Evolutionary conservation across 1,139 yeast species (phyloP).

Genomic region (Yamadazyma conglobata): DNA sequence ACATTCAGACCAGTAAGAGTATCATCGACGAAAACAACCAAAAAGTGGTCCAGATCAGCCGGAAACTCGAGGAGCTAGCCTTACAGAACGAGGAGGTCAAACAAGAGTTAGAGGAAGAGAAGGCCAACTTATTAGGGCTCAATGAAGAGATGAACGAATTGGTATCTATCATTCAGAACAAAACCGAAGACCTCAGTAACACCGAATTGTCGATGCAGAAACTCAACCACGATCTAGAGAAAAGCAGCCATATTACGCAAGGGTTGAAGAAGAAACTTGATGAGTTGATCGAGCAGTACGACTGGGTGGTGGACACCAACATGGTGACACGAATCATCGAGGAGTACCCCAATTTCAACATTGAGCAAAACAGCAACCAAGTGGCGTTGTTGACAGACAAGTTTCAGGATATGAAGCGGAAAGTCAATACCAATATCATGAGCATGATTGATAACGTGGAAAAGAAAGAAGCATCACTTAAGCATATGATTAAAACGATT

Average conservation of each 20-base stretch:
- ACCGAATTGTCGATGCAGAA: constrained; percentile 56
- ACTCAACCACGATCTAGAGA: constrained; percentile 62
- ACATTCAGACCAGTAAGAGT: constrained; percentile 26
- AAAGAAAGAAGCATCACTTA: constrained; percentile 76
- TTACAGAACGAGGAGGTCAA: constrained; percentile 34
- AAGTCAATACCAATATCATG: constrained; percentile 87
- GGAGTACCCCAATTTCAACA: constrained; percentile 60
- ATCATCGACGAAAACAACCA: constrained; percentile 35
- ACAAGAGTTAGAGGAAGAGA: constrained; percentile 57
- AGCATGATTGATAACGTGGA: constrained; percentile 92
- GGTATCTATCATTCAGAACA: constrained; percentile 47
- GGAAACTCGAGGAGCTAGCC: constrained; percentile 21
- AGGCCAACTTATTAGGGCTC: constrained; percentile 59
- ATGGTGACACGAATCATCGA: constrained; percentile 51
- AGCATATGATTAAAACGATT: constrained; percentile 79
- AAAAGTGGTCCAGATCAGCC: constrained; percentile 21
- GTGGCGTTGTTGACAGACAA: constrained; percentile 56
- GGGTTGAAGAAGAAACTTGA: constrained; percentile 44
- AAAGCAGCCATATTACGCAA: constrained; percentile 42
- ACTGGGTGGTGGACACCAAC: constrained; percentile 70
- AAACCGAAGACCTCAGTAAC: constrained; percentile 49
- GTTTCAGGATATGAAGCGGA: constrained; percentile 73
- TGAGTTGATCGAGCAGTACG: constrained; percentile 51
- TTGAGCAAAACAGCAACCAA: constrained; percentile 60
- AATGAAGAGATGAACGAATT: constrained; percentile 77